Conservation (phyloP, 2,329 filamentous ascomycete genomes). For the Colletotrichum phormii region DNA sequence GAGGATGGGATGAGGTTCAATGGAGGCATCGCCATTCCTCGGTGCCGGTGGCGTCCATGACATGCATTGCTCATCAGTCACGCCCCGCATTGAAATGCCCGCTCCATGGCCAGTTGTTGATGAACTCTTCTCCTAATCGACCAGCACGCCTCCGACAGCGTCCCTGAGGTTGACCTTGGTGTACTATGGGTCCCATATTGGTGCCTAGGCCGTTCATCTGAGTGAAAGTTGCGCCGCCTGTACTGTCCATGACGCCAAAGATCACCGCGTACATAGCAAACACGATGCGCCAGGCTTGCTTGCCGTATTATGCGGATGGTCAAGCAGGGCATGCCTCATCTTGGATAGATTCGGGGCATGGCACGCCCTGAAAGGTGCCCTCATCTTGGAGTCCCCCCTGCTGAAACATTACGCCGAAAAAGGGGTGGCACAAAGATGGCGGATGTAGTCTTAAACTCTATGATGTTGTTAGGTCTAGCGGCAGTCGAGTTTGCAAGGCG, state of each 20-base stretch:
- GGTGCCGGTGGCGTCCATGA: background rate
- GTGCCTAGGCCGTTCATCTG: background rate
- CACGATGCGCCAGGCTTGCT: background rate
- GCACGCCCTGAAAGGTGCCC: background rate
- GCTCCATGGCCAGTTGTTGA: background rate
- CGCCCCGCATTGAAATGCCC: background rate
- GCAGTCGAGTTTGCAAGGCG: background rate
- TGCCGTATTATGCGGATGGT: background rate
- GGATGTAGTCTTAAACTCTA: slow-evolving; percentile 27
- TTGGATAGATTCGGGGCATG: background rate
- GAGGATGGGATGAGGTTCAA: background rate
- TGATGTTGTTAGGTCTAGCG: background rate
- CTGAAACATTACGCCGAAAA: slow-evolving; percentile 11
- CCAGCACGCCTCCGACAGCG: too few relatives aligned
- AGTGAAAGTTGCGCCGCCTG: background rate
- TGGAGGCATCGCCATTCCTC: slow-evolving; percentile 4
- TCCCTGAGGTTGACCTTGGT: background rate
- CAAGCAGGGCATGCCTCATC: background rate
- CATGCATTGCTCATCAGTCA: background rate
- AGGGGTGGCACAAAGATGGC: slow-evolving; percentile 24
- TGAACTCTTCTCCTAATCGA: background rate
- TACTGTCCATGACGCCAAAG: slow-evolving; percentile 7
- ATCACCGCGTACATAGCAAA: background rate
- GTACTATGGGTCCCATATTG: background rate
- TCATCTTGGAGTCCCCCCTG: background rate